phyloP scores from a whole-genome alignment of 106 monocot species.

The Narthecium ossifragum region DNA sequence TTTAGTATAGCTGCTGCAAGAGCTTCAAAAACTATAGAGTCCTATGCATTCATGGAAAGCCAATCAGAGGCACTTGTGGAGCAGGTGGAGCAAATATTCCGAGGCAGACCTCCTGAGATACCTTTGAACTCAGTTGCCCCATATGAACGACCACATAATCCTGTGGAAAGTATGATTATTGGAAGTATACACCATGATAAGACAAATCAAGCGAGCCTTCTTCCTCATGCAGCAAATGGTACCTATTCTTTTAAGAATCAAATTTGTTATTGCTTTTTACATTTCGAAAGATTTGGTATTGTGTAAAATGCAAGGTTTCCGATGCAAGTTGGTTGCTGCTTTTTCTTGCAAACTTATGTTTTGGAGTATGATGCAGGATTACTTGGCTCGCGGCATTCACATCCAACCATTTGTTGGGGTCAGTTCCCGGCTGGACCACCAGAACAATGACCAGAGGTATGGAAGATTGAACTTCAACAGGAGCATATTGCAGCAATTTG shows the following conservation, averaged over 20 bases:
- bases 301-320: neutral
- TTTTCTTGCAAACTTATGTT: neutral
- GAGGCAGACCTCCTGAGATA: slow-evolving; percentile 32
- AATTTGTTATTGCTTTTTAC: no score
- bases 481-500: neutral
- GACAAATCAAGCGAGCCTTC: slow-evolving; percentile 34
- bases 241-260: slow-evolving; percentile 5
- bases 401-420: slow-evolving; percentile 36
- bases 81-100: slow-evolving; percentile 45
- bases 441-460: slow-evolving; percentile 11
- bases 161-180: slow-evolving; percentile 27
- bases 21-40: slow-evolving; percentile 42
- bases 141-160: slow-evolving; percentile 26
- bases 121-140: slow-evolving; percentile 16
- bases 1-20: slow-evolving; percentile 46
- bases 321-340: neutral
- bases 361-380: slow-evolving; percentile 14
- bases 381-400: slow-evolving; percentile 22
- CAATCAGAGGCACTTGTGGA: slow-evolving; percentile 40
- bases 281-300: neutral
- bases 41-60: slow-evolving; percentile 41
- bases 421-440: slow-evolving; percentile 48
- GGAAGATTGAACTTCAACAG: neutral
- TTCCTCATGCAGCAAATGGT: slow-evolving; percentile 28
- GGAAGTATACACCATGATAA: slow-evolving; percentile 26